A percentile compares a stretch with the other conserved stretches of the same genome.
phyloP scores from a whole-genome alignment of 228 moss, liverwort and hornwort species.

The Sphagnum fallax region DNA sequence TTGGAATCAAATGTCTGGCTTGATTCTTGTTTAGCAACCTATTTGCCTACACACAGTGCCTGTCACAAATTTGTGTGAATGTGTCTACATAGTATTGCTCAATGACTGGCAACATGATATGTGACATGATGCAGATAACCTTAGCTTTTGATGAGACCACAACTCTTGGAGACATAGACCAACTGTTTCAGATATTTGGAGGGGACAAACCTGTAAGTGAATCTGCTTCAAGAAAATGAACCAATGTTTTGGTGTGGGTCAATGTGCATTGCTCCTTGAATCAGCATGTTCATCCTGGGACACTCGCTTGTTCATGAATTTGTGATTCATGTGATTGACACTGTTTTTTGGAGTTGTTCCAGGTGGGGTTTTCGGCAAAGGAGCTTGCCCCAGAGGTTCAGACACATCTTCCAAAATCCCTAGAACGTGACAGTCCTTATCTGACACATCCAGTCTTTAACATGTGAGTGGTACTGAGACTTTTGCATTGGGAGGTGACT shows the following conservation, averaged over 20 bases:
- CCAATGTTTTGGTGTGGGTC: background rate
- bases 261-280: too few relatives aligned
- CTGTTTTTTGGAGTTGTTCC: background rate
- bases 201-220: constrained; percentile 79
- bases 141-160: constrained; percentile 88
- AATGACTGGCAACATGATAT: too few relatives aligned
- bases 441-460: constrained; percentile 86
- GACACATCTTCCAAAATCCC: constrained; percentile 36
- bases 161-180: constrained; percentile 63
- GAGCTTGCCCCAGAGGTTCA: constrained; percentile 61
- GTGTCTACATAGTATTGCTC: too few relatives aligned
- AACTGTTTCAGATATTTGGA: constrained; percentile 63
- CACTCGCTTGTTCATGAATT: too few relatives aligned
- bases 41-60: too few relatives aligned
- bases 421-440: constrained; percentile 68
- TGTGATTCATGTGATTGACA: too few relatives aligned
- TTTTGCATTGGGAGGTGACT: background rate
- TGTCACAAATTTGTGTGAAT: too few relatives aligned
- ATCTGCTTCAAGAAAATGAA: background rate
- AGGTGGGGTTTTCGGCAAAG: constrained; percentile 85
- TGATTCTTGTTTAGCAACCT: too few relatives aligned
- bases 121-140: constrained; percentile 40
- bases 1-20: too few relatives aligned
- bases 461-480: constrained; percentile 24
- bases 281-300: too few relatives aligned